phyloP scores from a whole-genome alignment of 2,329 filamentous ascomycete genomes.

The Daldinia sp. region DNA sequence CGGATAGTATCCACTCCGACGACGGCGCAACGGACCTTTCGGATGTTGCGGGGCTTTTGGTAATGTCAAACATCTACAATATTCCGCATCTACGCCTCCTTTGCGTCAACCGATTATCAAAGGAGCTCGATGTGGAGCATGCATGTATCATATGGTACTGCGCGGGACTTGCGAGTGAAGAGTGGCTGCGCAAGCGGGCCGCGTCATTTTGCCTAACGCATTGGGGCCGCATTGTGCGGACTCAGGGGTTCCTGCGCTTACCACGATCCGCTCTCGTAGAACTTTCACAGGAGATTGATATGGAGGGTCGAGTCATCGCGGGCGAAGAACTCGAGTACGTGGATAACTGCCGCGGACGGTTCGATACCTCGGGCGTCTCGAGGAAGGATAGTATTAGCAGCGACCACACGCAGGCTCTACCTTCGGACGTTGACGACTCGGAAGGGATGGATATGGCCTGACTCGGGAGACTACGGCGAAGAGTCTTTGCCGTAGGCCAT shows the following conservation, averaged over 20 bases:
- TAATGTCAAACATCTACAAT: constrained; percentile 98
- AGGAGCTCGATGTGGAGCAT: constrained; percentile 92
- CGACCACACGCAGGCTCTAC: constrained; percentile 64
- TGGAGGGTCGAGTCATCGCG: constrained; percentile 87
- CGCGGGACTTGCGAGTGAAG: constrained; percentile 86
- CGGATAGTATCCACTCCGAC: constrained; percentile 82
- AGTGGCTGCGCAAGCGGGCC: constrained; percentile 90
- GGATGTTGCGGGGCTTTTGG: constrained; percentile 91
- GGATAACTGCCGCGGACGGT: constrained; percentile 59
- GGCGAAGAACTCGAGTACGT: constrained; percentile 80
- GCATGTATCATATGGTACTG: constrained; percentile 97
- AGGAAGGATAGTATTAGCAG: constrained; percentile 69
- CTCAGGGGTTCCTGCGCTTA: constrained; percentile 82
- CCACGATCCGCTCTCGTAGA: constrained; percentile 84
- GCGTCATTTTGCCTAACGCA: constrained; percentile 90
- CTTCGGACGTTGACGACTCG: constrained; percentile 67
- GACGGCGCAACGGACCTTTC: constrained; percentile 79
- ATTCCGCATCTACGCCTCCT: constrained; percentile 91
- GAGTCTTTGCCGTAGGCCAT: not conserved
- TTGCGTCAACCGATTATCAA: constrained; percentile 87
- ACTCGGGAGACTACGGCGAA: constrained; percentile 4
- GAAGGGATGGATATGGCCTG: constrained; percentile 67
- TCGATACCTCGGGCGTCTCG: constrained; percentile 49
- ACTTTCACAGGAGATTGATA: constrained; percentile 91
- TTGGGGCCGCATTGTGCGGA: constrained; percentile 94